Base-by-base conservation (phyloP, 2,329 filamentous ascomycete species). In the Pseudopyricularia javanii region DNA sequence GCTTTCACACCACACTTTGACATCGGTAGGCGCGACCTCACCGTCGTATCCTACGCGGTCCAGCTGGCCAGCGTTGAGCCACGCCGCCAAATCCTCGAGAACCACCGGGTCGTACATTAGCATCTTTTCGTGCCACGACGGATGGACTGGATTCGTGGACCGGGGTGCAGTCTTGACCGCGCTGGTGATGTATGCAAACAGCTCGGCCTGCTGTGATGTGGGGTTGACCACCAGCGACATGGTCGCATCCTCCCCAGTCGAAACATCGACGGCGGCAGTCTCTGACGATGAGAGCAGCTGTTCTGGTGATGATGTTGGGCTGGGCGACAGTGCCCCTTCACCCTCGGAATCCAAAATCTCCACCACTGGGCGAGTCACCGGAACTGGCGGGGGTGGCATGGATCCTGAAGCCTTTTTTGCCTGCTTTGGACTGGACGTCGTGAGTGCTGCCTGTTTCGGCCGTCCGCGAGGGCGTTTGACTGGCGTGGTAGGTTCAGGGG, bases 101-200 rank as follows among this genome's bases (percentile, higher is more conserved):
- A 93, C 76, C 45, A 98, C 85, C 0, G 91, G 89, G 61, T 97
- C 91, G 64, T 94, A 97, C 64, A 97, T 80, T 6, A 97, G 73
- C 48, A 98, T 96, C 69, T 90, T 94, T 67, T 97, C 89, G 60
- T 94, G 76, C 88, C 91, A 97, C 2, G 80, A 89, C 14, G 80
- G 81, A 2, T 74, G 64, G 7, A 58, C 57, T 1, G 74, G 68
- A 57, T 83, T 71, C 4, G 60, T 70, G 0, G 76, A 73, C 12
- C 71, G 71, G 3, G 79, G 73, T 4, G 74, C 71, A 1, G 69
- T 68, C 8, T 62, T 75, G 9, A 85, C 69, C 1, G 80, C 80
- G 37, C 70, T 68, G 0, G 76, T 78, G 51, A 85, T 82, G 57
- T 72, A 65, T 26, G 61, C 60, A 56, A 82, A 82, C 24, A 82